Evolutionary conservation across 129 eudicot genomes (phyloP), one percentile per base, ranked within the genome.

Genomic region (Solidago caesia): DNA sequence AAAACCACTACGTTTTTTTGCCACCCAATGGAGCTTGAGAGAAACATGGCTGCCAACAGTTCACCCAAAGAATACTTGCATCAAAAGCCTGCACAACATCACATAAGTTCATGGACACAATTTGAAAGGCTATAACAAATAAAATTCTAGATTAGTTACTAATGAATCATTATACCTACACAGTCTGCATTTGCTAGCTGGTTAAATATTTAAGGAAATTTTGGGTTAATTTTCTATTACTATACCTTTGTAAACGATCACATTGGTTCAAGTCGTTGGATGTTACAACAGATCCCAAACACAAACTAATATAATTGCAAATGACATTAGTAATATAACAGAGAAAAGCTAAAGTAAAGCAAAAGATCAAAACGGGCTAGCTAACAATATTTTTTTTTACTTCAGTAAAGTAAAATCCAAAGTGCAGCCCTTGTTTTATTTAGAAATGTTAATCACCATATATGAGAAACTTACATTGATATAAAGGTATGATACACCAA

Each of bases 11-110:
- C 95, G 97, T 64, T 91, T 95, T 95, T 67, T 80, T 95, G 62
- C 99, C 99, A 49, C 99, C 99, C 99, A 97, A 95, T 10, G 99
- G 97, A 84, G 97, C 97, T 84, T 95, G 99, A 67, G 85, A 87
- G 84, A 95, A 95, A 84, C 97, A 91, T 12, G 99, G 99, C 79
- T 95, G 99, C 48, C 97, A 95, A 84, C 99, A 95, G 85, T 95
- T 95, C 21, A 95, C 76, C 99, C 99, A 95, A 8, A 95, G 96
- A 55, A 91, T 79, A 63, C 99, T 97, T 4, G 88, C 82, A 67
- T 91, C 92, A 67, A 95, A 78, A 73, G 96, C 97, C 99, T 94
- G 85, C 68, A 64, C 55, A 68, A 68, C 61, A 33, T 33, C 39
- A 2, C 39, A 33, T 33, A 33, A 33, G 39, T 33, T 3, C 39